Conservation (phyloP, 2,329 filamentous ascomycete genomes). For the Penicillium sp. region DNA sequence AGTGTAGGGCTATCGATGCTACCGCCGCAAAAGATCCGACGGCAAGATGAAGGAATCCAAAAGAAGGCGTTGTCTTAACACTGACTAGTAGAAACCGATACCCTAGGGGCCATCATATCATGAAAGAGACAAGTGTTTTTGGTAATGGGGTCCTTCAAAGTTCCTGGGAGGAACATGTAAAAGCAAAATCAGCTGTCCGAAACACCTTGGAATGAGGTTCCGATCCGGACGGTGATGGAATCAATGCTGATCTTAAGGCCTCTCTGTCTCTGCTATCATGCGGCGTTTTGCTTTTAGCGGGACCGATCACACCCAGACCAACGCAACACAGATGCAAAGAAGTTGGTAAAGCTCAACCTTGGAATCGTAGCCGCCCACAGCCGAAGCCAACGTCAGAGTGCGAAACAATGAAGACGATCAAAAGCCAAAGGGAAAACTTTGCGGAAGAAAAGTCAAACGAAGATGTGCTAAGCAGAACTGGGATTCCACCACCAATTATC, state of each 20-base stretch:
- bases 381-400: not conserved
- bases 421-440: not conserved
- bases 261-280: not conserved
- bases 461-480: not conserved
- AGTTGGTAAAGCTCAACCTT: not conserved
- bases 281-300: not conserved
- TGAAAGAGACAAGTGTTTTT: not conserved
- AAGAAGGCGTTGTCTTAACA: not conserved
- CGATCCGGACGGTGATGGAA: not conserved
- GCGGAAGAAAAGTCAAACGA: slow-evolving; percentile 1
- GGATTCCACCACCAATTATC: slow-evolving; percentile 10
- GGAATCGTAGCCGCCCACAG: not conserved
- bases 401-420: not conserved
- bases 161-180: not conserved
- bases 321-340: not conserved
- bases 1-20: not conserved
- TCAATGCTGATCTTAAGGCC: not conserved
- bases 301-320: slow-evolving; percentile 4
- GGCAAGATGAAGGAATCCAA: not conserved
- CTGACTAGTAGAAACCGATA: not conserved
- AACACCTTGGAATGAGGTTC: not conserved
- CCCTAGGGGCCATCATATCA: not conserved
- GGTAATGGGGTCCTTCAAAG: not conserved
- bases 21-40: not conserved
- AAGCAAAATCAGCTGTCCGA: not conserved